These are phyloP conservation scores for Myxozyma kluyveri DNA, from an alignment of 805 yeast species.

Conservation along the genomic window DNA sequence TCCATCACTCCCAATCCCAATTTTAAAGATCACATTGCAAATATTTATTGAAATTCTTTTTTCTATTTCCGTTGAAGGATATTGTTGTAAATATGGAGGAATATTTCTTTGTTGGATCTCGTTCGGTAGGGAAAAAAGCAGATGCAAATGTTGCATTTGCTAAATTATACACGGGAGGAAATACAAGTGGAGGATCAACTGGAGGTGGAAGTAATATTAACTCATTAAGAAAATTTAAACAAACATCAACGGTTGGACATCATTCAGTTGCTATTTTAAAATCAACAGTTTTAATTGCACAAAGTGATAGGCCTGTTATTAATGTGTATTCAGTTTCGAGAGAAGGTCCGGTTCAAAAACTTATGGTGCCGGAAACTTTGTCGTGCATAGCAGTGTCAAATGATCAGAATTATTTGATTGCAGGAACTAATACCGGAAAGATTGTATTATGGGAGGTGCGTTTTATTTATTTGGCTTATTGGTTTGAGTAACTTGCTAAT, in stretches of 20 bases:
- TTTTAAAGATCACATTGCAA: no score
- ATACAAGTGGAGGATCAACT: background rate
- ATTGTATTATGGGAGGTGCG: slow-evolving; percentile 73
- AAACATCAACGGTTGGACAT: slow-evolving; percentile 6
- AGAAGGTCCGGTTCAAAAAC: slow-evolving; percentile 44
- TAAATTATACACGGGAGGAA: slow-evolving; percentile 2
- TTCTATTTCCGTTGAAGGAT: no score
- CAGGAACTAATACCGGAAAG: slow-evolving; percentile 72
- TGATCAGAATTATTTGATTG: slow-evolving; percentile 52
- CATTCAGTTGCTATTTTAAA: slow-evolving; percentile 7
- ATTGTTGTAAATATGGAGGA: no score
- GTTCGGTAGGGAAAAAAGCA: slow-evolving; percentile 13
- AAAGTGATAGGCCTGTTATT: slow-evolving; percentile 15
- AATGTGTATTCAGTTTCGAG: slow-evolving; percentile 13
- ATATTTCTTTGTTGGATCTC: slow-evolving; percentile 5
- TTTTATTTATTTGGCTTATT: background rate
- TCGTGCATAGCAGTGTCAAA: slow-evolving; percentile 52
- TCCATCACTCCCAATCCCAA: no score
- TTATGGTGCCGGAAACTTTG: slow-evolving; percentile 81
- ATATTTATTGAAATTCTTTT: no score
- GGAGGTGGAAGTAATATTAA: background rate
- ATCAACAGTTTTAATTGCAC: slow-evolving; percentile 10
- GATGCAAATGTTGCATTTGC: slow-evolving; percentile 10
- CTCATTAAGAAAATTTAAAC: slow-evolving; percentile 14
- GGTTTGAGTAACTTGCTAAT: background rate